Base-by-base conservation (phyloP, 2,329 filamentous ascomycete species). In the Colletotrichum plurivorum region DNA sequence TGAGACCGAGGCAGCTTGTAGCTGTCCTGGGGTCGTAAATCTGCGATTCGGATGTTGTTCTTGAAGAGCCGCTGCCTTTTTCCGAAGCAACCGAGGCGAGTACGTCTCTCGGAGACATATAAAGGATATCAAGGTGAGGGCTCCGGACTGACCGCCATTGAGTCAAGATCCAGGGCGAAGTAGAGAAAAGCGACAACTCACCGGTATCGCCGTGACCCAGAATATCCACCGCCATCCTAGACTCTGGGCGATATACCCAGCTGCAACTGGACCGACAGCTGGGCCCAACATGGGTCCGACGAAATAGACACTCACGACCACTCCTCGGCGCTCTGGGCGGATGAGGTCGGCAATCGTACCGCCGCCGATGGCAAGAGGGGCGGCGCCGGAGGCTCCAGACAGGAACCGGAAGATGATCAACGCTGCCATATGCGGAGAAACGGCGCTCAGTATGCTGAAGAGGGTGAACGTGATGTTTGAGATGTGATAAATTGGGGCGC, bases 261-360 rank as follows among this genome's bases (percentile, higher is more conserved):
- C 84, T 0, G 78, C 78, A 1, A 85, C 78, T 9, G 84, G 84
- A 0, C 84, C 84, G 56, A 86, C 73, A 48, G 84, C 81, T 13
- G 84, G 84, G 0, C 85, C 85, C 1, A 85, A 71, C 2, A 86
- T 75, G 12, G 83, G 82, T 0, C 82, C 83, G 31, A 85, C 75
- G 41, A 78, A 76, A 63, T 82, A 86, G 16, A 75, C 79, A 2
- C 84, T 82, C 87, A 92, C 90, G 61, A 87, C 87, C 3, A 81
- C 79, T 15, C 87, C 89, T 43, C 89, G 84, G 71, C 88, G 82
- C 72, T 90, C 86, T 51, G 85, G 84, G 0, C 77, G 75, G 27
- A 92, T 84, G 77, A 93, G 83, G 75, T 93, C 91, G 25, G 89
- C 87, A 36, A 93, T 89, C 2, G 88, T 88, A n/a, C 90, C 90